These are phyloP conservation scores for Neurospora intermedia DNA, from an alignment of 495 filamentous ascomycete genomes.

Conservation along the genomic window DNA sequence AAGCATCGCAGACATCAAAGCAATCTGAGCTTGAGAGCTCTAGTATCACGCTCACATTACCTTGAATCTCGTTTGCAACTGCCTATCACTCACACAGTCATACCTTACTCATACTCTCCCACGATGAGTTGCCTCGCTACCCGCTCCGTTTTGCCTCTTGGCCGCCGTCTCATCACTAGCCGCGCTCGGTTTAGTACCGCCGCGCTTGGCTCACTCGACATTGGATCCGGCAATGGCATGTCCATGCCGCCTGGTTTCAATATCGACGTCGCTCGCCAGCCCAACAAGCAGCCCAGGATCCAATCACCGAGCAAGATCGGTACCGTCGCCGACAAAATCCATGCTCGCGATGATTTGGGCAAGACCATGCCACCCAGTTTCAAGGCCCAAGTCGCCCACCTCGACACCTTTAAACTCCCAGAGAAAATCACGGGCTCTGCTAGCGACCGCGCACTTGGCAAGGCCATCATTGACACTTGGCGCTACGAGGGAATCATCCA, in stretches of 20 bases:
- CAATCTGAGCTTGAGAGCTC: not conserved
- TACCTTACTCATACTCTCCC: not conserved
- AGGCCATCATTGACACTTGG: constrained; percentile 29
- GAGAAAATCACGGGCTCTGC: constrained; percentile 15
- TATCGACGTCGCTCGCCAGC: constrained; percentile 2
- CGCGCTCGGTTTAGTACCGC: constrained; percentile 10
- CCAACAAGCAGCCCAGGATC: not conserved
- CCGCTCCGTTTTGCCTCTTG: constrained; percentile 1
- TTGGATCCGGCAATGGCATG: not conserved
- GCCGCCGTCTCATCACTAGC: constrained; percentile 1
- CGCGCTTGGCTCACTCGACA: not conserved
- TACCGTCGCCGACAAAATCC: not conserved
- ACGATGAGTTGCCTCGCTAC: constrained; percentile 1
- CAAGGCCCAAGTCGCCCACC: constrained; percentile 20
- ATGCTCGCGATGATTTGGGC: not conserved
- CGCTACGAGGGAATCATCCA: constrained; percentile 34
- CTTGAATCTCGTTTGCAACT: not conserved
- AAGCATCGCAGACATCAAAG: not conserved
- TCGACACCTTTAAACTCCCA: constrained; percentile 28
- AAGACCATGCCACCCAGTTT: constrained; percentile 27
- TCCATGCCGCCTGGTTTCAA: constrained; percentile 13
- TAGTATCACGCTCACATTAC: not conserved
- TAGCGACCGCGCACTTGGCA: constrained; percentile 20
- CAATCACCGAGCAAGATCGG: not conserved
- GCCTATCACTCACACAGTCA: not conserved